These are phyloP conservation scores for Metschnikowia drakensbergensis DNA, from an alignment of 805 yeast species.

Conservation along the genomic window DNA sequence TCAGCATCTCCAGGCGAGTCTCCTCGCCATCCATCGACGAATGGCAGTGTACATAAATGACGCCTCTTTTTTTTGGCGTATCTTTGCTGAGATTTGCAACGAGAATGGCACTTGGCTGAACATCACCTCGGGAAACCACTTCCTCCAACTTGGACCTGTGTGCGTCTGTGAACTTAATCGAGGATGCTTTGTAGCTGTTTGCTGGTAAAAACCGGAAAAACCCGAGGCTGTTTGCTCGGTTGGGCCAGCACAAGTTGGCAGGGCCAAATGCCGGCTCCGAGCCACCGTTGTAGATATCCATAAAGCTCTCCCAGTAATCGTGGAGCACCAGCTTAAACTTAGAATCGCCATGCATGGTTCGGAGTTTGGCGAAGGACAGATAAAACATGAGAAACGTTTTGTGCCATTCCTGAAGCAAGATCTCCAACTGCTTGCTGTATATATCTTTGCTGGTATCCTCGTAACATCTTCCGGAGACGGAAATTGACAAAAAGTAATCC, in stretches of 20 bases:
- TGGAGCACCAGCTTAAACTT: slow-evolving; percentile 17
- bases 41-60: slow-evolving; percentile 19
- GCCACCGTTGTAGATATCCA: slow-evolving; percentile 23
- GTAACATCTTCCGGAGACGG: slow-evolving; percentile 17
- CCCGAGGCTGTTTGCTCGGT: slow-evolving; percentile 33
- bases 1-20: slow-evolving; percentile 11
- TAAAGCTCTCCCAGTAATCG: slow-evolving; percentile 30
- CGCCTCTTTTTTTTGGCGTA: slow-evolving; percentile 31
- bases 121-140: slow-evolving; percentile 6
- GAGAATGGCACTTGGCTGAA: slow-evolving; percentile 25
- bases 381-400: slow-evolving; percentile 27
- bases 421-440: slow-evolving; percentile 25
- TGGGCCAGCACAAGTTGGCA: slow-evolving; percentile 32
- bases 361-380: slow-evolving; percentile 20
- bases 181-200: slow-evolving; percentile 28
- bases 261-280: slow-evolving; percentile 19
- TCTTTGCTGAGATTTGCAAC: slow-evolving; percentile 26
- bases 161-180: slow-evolving; percentile 18
- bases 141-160: slow-evolving; percentile 20
- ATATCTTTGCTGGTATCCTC: slow-evolving; percentile 17
- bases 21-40: background rate
- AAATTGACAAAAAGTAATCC: slow-evolving; percentile 26
- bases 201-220: slow-evolving; percentile 30
- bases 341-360: slow-evolving; percentile 16
- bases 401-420: slow-evolving; percentile 22